Evolutionary conservation across 176 grass and related monocot genomes (phyloP), one percentile per base, ranked within the genome.

Genomic region (Musa acuminata): DNA sequence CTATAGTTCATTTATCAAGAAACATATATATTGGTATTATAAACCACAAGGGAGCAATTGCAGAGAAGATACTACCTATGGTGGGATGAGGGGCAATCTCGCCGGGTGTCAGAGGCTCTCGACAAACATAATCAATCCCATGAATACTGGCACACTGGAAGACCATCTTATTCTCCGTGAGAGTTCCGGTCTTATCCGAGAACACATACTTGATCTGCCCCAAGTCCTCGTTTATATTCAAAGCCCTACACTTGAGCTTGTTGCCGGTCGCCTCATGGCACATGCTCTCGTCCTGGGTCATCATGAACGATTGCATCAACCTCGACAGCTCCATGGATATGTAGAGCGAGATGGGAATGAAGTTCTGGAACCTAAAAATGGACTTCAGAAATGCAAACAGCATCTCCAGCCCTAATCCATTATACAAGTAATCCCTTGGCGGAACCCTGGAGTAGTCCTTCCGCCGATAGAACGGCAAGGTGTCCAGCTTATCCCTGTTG

Each of bases 221-320:
- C 24, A 96, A 59, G 77, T 96, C 89, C 69, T 96, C 89, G 70
- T 92, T 96, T 82, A 96, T 96, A 74, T 92, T 96, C 69, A 96
- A 79, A 78, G 93, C 87, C 76, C 93, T 86, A 70, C 93, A 96
- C 29, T 92, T 83, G 54, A 96, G 86, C 81, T 72, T 92, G 55
- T 81, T 67, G 68, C 87, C 84, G 16, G 70, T 70, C 75, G 88
- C 77, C 23, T 92, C 79, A 68, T 90, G 35, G 35, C 35, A 92
- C 77, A 96, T 64, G 66, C 89, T 87, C 12, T 63, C 71, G 74
- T 90, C 89, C 13, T 72, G 63, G 3, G 64, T 76, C 93, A 96
- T 92, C 78, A 96, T 90, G 77, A 82, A 96, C 48, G 89, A 85
- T 67, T 96, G 93, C 35, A 49, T 83, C 81, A 49, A 96, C 77